Base-by-base conservation (phyloP, 108 stramenopile species). In the Ochromonas danica region DNA sequence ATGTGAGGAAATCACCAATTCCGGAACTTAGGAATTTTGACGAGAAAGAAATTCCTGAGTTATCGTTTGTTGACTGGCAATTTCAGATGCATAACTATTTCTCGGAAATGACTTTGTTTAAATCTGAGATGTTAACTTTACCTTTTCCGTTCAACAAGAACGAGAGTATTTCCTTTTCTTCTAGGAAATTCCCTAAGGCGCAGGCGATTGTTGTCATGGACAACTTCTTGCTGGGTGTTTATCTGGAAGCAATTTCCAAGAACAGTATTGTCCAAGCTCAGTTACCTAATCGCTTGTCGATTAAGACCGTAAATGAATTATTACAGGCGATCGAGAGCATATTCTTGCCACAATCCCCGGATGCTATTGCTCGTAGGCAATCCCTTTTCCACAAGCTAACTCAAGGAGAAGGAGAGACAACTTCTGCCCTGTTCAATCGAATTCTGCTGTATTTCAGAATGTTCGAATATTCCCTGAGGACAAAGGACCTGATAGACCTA, bases 61-160 rank as follows among this genome's bases (percentile, higher is more conserved):
- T 57, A 57, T 57, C 51, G 51, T 57, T 57, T 57, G 51, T 57
- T 57, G 51, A 57, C 51, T 57, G 51, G 51, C 51, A 57, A 57
- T 57, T 57, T 57, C 51, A 57, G 51, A 57, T 57, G 51, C 51
- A 57, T 57, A 57, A 57, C 51, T 57, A 57, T 57, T 57, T 57
- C 51, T 57, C 51, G 51, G 51, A 57, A 57, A 57, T 57, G 51
- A 57, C 51, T 57, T 57, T 57, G 51, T 57, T 57, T 57, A 22
- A 57, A 57, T 57, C 51, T 57, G 51, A 57, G 51, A 57, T 57
- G 51, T 57, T 57, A 57, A 57, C 51, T 57, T 57, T 57, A 57
- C 51, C 51, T 57, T 57, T 57, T 57, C 51, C 51, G 51, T 57
- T 57, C 51, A 57, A 57, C 51, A 57, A 57, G 51, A 57, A 57